Conservation (phyloP, 441 rosid species). For the Cnidoscolus chayamansa region DNA sequence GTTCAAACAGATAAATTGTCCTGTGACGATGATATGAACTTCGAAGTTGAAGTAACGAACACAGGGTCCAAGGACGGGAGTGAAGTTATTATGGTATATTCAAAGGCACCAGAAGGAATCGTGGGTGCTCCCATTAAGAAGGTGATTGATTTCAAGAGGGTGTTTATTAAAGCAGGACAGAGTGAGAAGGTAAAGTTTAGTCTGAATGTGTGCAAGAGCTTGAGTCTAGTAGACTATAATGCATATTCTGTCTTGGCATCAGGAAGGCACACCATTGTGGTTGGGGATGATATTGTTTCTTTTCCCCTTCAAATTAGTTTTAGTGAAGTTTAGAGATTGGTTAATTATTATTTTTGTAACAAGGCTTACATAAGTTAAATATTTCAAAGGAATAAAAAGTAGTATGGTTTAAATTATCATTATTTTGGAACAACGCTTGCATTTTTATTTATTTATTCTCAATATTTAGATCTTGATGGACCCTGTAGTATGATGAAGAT, state of each 20-base stretch:
- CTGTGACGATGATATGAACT: slow-evolving; percentile 24
- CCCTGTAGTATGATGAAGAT: too few relatives aligned
- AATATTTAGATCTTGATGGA: background rate
- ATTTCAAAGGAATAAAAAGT: too few relatives aligned
- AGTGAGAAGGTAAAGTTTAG: slow-evolving; percentile 22
- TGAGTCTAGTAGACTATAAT: slow-evolving; percentile 27
- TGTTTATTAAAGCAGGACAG: slow-evolving; percentile 28
- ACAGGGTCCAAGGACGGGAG: slow-evolving; percentile 30
- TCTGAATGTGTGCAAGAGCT: slow-evolving; percentile 35
- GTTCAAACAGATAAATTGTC: slow-evolving; percentile 19
- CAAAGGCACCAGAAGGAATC: slow-evolving; percentile 27
- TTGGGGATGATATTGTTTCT: slow-evolving; percentile 30
- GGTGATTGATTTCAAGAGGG: slow-evolving; percentile 41
- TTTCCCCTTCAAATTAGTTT: slow-evolving; percentile 18
- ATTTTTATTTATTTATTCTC: too few relatives aligned
- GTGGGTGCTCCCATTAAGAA: slow-evolving; percentile 23
- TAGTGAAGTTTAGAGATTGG: background rate
- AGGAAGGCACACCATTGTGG: slow-evolving; percentile 38
- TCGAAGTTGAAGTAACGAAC: slow-evolving; percentile 28
- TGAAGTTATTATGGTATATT: slow-evolving; percentile 35
- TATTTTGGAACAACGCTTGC: too few relatives aligned
- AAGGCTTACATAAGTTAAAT: too few relatives aligned
- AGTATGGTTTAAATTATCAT: background rate
- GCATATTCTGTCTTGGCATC: slow-evolving; percentile 36
- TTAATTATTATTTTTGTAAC: too few relatives aligned